phyloP scores from a whole-genome alignment of 371 early-diverging fungal species.

The Encephalitozoon intestinalis region DNA sequence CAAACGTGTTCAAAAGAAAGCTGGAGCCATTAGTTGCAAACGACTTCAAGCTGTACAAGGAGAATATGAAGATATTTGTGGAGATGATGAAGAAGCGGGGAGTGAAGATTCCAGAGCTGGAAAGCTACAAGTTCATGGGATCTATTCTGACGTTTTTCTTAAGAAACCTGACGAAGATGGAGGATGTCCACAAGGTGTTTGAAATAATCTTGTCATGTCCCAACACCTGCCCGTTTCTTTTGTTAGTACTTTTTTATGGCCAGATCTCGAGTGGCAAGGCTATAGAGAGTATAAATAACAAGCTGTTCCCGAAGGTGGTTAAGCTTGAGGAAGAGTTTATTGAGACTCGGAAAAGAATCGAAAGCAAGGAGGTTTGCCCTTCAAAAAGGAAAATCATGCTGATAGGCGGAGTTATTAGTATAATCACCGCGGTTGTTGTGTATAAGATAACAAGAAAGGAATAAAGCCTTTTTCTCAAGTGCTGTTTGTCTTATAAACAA shows the following conservation, averaged over 20 bases:
- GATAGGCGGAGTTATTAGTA: conserved; percentile 24
- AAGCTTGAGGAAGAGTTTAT: conserved; percentile 40
- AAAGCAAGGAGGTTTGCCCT: neutral
- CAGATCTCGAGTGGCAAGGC: neutral
- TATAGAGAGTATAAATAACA: conserved; percentile 10
- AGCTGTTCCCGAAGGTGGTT: conserved; percentile 22
- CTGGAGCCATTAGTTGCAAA: conserved; percentile 35
- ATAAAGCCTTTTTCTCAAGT: neutral
- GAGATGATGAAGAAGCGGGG: conserved; percentile 45
- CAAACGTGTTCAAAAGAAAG: conserved; percentile 44
- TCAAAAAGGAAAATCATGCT: conserved; percentile 1
- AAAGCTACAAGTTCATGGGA: conserved; percentile 40
- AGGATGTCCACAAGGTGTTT: conserved; percentile 47
- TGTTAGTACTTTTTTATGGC: conserved; percentile 43
- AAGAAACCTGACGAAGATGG: conserved; percentile 19
- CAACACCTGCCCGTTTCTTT: conserved; percentile 27
- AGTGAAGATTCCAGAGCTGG: conserved; percentile 11
- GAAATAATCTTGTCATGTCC: conserved; percentile 40
- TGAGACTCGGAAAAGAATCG: conserved; percentile 3
- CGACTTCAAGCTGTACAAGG: conserved; percentile 43
- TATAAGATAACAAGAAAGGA: conserved; percentile 16
- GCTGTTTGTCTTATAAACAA: too few relatives aligned
- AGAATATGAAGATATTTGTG: conserved; percentile 45
- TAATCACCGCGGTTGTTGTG: conserved; percentile 27
- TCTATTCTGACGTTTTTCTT: conserved; percentile 50